A percentile compares a stretch with the other conserved stretches of the same genome.
Conservation (phyloP, 2,329 filamentous ascomycete genomes). For the Nemania diffusa region DNA sequence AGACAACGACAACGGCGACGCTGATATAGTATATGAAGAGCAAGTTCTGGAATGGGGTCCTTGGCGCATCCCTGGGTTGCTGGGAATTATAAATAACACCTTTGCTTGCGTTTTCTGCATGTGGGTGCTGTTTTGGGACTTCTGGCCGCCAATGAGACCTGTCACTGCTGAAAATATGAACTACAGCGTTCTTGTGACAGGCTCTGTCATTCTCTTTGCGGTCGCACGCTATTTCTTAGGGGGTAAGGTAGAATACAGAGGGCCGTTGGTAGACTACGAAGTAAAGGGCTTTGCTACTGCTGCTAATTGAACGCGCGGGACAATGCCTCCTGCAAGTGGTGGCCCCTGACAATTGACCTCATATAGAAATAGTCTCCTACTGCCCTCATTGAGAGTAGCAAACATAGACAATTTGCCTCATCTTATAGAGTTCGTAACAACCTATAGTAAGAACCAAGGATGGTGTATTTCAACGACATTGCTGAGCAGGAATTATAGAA, state of each 20-base stretch:
- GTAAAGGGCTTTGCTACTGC: slow-evolving; percentile 13
- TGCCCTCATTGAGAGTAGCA: background rate
- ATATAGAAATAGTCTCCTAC: background rate
- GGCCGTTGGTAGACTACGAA: slow-evolving; percentile 35
- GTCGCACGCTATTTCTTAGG: slow-evolving; percentile 33
- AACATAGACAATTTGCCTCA: background rate
- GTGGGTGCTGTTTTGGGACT: slow-evolving; percentile 34
- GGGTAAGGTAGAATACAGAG: slow-evolving; percentile 33
- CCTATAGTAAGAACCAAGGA: too few relatives aligned
- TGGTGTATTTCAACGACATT: too few relatives aligned
- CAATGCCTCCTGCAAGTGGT: background rate
- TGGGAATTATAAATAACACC: slow-evolving; percentile 32
- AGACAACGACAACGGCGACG: slow-evolving; percentile 9
- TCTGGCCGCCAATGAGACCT: slow-evolving; percentile 33
- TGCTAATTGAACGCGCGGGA: background rate
- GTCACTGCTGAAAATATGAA: slow-evolving; percentile 34
- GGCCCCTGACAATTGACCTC: background rate
- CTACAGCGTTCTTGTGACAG: slow-evolving; percentile 31
- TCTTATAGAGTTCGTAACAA: too few relatives aligned
- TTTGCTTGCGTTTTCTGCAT: slow-evolving; percentile 34
- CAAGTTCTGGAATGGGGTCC: slow-evolving; percentile 35
- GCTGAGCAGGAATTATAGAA: too few relatives aligned
- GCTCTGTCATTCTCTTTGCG: slow-evolving; percentile 31
- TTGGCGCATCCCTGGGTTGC: slow-evolving; percentile 30
- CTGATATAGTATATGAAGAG: slow-evolving; percentile 17